Conservation (phyloP, 1,284 basidiomycete genomes). For the Abortiporus biennis region DNA sequence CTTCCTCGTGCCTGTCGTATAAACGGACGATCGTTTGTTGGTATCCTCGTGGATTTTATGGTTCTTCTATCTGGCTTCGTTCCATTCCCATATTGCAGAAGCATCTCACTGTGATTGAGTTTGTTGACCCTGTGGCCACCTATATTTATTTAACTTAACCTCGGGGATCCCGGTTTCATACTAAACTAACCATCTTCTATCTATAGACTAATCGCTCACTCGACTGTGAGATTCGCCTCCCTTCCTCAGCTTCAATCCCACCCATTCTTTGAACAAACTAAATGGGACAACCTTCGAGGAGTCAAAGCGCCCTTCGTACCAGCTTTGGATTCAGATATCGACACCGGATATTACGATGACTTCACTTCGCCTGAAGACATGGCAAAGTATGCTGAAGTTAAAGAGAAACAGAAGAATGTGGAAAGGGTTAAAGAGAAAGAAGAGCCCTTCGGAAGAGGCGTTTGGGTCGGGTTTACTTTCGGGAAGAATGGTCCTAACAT, state of each 20-base stretch:
- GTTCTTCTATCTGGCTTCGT: no score
- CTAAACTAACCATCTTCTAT: constrained; percentile 6
- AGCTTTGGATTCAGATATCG: constrained; percentile 90
- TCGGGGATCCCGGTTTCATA: no score
- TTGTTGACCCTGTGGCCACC: background rate
- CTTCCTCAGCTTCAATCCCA: constrained; percentile 73
- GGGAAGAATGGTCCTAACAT: constrained; percentile 74
- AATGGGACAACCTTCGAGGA: constrained; percentile 77
- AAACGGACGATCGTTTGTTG: no score
- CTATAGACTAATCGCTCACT: constrained; percentile 63
- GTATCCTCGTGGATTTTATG: no score
- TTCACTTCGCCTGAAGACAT: constrained; percentile 92
- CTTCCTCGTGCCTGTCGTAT: no score
- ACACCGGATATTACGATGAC: constrained; percentile 98
- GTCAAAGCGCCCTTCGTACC: constrained; percentile 93
- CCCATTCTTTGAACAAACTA: constrained; percentile 78
- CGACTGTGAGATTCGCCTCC: constrained; percentile 74
- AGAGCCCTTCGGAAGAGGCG: constrained; percentile 65
- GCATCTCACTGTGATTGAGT: no score
- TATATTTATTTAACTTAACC: background rate
- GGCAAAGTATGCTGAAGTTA: constrained; percentile 97
- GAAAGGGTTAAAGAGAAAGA: constrained; percentile 89
- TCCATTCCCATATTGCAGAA: background rate
- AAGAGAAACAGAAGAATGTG: constrained; percentile 95
- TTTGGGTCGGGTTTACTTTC: constrained; percentile 98